Evolutionary conservation across 345 rosid species (phyloP).

Genomic region (Sonneratia alba): DNA sequence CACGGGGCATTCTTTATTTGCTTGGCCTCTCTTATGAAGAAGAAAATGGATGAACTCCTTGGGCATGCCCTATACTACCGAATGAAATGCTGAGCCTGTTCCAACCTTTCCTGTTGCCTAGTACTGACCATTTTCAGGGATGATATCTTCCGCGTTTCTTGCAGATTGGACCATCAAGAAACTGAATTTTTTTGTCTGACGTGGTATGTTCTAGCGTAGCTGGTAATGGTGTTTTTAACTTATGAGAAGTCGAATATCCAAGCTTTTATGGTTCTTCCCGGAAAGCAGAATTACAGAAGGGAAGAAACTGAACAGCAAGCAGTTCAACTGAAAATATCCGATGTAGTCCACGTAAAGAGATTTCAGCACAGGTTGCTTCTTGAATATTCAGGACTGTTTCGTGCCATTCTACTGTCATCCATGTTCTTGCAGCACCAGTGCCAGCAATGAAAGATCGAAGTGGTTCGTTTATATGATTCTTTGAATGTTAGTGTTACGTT

Average conservation of each 20-base stretch:
- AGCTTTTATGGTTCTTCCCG: background rate
- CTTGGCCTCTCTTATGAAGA: too few relatives aligned
- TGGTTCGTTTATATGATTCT: slow-evolving; percentile 19
- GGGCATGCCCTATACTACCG: too few relatives aligned
- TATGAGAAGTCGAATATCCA: background rate
- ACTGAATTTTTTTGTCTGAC: too few relatives aligned
- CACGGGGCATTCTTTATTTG: too few relatives aligned
- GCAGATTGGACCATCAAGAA: too few relatives aligned
- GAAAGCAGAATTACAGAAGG: background rate
- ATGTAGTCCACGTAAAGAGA: slow-evolving; percentile 10
- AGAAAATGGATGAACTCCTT: too few relatives aligned
- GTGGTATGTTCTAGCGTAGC: too few relatives aligned
- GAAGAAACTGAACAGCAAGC: slow-evolving; percentile 3
- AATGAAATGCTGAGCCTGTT: too few relatives aligned
- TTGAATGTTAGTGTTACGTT: background rate
- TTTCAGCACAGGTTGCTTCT: slow-evolving; percentile 41
- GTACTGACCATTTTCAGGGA: too few relatives aligned
- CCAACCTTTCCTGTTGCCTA: too few relatives aligned
- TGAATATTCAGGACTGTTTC: slow-evolving; percentile 35
- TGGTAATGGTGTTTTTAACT: too few relatives aligned
- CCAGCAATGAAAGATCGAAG: slow-evolving; percentile 46
- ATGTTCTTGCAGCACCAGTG: slow-evolving; percentile 44
- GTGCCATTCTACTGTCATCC: slow-evolving; percentile 21
- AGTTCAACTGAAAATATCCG: slow-evolving; percentile 2
- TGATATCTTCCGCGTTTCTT: too few relatives aligned